phyloP scores from a whole-genome alignment of 2,329 filamentous ascomycete species.

The Penicillium thymicola region DNA sequence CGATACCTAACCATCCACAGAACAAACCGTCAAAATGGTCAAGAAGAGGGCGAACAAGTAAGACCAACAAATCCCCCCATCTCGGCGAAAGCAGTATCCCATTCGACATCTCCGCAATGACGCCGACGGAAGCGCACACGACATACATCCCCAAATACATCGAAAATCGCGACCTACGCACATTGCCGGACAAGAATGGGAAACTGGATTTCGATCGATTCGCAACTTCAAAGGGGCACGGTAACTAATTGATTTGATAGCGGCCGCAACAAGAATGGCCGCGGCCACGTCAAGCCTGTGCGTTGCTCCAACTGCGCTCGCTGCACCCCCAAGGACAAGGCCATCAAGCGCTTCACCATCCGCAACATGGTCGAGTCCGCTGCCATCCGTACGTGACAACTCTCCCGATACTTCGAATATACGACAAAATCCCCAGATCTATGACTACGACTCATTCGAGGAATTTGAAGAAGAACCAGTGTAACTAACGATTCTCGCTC shows the following conservation, averaged over 20 bases:
- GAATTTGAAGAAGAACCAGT: neutral
- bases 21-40: conserved; percentile 63
- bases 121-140: conserved; percentile 16
- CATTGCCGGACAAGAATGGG: conserved; percentile 24
- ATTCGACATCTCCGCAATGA: conserved; percentile 29
- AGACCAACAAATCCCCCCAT: conserved; percentile 34
- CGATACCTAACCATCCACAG: conserved; percentile 34
- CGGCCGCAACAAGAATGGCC: conserved; percentile 99
- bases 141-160: neutral
- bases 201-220: conserved; percentile 14
- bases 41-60: conserved; percentile 75
- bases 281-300: conserved; percentile 99
- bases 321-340: conserved; percentile 99
- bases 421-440: neutral
- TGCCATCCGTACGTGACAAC: conserved; percentile 82
- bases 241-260: conserved; percentile 48
- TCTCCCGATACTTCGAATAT: conserved; percentile 11
- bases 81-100: conserved; percentile 23
- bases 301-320: conserved; percentile 84
- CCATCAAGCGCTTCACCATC: conserved; percentile 99
- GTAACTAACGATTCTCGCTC: conserved; percentile 10
- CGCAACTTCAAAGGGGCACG: conserved; percentile 12
- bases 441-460: neutral
- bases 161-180: conserved; percentile 11
- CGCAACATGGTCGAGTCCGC: conserved; percentile 99